Evolutionary conservation across 805 yeast genomes (phyloP), one percentile per base, ranked within the genome.

Genomic region (Candida rishiriensis): DNA sequence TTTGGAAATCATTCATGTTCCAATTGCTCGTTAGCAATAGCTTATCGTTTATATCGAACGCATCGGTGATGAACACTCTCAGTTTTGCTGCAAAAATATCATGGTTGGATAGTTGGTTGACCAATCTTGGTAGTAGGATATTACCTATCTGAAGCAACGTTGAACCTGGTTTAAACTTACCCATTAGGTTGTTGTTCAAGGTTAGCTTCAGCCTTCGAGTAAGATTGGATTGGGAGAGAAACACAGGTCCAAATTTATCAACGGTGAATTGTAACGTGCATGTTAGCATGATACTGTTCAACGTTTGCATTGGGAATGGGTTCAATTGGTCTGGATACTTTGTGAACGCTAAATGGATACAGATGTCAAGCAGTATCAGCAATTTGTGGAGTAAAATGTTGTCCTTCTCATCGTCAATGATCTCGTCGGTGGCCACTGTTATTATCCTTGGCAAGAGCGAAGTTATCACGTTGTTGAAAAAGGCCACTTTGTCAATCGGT

Each of bases 101-200:
- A 34, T 56, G 46, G 9, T 56, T 50, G 31, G 46, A 42, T 26
- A 56, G 42, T 43, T 51, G 57, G 35, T 39, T 43, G 10, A 46
- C 32, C 32, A 57, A 39, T 36, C 49, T 51, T 2, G 57, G 54
- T 16, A 58, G 42, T 10, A 63, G 30, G 17, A 46, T 53, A 44
- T 63, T 60, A 13, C 60, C 65, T 4, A 63, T 41, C 16, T 54
- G 60, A 3, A 64, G 44, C 8, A 64, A 44, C 15, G 56, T 55
- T 10, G 65, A 55, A 3, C 69, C 69, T 10, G 68, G 65, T 47
- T 60, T 60, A 10, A 48, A 44, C 37, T 60, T 64, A 14, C 68
- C 68, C 10, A 53, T 49, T 4, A 63, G 45, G 7, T 43, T 46
- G 44, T 61, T 60, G 32, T 51, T 41, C 7, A 51, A 46, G 0